Conservation (phyloP, 306 rosid species). For the Castanea crenata region DNA sequence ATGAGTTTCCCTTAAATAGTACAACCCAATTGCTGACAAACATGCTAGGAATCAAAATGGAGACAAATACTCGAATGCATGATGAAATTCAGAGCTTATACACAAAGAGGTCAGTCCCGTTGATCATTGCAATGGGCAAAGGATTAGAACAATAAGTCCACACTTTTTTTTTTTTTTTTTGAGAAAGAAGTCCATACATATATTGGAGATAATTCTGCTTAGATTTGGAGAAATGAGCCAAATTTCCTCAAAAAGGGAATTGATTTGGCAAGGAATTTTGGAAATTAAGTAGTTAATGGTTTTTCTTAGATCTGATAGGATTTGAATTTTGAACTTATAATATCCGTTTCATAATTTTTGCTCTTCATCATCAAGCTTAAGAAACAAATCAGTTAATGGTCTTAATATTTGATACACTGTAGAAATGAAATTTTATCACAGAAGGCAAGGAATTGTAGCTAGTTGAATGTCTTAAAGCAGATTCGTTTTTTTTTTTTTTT, state of each 20-base stretch:
- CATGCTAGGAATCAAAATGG: conserved; percentile 30
- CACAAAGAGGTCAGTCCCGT: conserved; percentile 39
- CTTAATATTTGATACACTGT: not conserved
- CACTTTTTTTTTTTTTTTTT: not conserved
- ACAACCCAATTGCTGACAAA: not conserved
- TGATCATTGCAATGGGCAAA: not conserved
- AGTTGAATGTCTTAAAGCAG: no score
- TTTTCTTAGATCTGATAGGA: no score
- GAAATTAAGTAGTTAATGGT: not conserved
- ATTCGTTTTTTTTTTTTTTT: no score
- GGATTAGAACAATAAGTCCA: not conserved
- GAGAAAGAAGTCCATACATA: not conserved
- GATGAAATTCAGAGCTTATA: conserved; percentile 22
- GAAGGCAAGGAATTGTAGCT: no score
- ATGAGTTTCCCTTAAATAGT: conserved; percentile 5
- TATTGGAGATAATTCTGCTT: not conserved
- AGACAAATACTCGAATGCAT: conserved; percentile 20
- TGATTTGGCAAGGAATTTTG: not conserved
- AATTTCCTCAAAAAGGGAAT: not conserved
- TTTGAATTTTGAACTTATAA: no score
- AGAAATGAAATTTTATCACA: not conserved
- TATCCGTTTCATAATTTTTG: no score
- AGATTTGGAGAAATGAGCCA: not conserved
- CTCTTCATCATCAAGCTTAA: no score
- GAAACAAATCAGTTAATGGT: not conserved